Evolutionary conservation across 345 rosid genomes (phyloP).

Genomic region (Iberis pinnata): DNA sequence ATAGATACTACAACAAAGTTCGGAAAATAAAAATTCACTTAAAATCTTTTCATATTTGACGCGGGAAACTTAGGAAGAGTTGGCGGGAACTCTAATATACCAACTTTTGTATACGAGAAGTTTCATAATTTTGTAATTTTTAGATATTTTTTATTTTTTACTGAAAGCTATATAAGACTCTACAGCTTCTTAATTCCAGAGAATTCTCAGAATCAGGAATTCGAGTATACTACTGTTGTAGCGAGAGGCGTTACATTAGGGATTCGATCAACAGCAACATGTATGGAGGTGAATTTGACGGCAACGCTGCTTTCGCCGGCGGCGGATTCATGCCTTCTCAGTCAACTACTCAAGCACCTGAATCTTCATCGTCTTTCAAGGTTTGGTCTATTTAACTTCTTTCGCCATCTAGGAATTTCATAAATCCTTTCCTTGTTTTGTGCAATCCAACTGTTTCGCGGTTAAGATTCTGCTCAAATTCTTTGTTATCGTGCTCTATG

Average conservation of each 20-base stretch:
- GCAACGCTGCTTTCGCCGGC: conserved; percentile 75
- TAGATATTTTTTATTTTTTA: too few species aligned
- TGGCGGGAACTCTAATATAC: too few species aligned
- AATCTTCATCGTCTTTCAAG: conserved; percentile 42
- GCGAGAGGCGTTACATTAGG: conserved; percentile 21
- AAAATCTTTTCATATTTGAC: neutral
- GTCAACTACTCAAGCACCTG: conserved; percentile 44
- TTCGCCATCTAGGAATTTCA: neutral
- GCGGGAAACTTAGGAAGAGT: too few species aligned
- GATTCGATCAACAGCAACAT: conserved; percentile 17
- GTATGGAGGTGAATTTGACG: conserved; percentile 68
- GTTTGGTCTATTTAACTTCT: conserved; percentile 24
- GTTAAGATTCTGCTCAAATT: neutral
- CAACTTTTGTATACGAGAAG: too few species aligned
- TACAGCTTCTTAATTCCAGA: neutral
- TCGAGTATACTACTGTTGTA: conserved; percentile 2
- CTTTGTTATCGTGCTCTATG: neutral
- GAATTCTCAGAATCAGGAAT: neutral
- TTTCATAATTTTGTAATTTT: too few species aligned
- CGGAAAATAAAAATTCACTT: too few species aligned
- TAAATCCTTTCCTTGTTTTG: neutral
- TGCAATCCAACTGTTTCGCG: neutral
- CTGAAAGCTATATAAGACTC: neutral
- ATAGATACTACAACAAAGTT: too few species aligned
- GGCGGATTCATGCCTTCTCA: conserved; percentile 91